Evolutionary conservation across 2,329 filamentous ascomycete species (phyloP), one percentile per base, ranked within the genome.

Genomic region (Gnomoniopsis sp.): DNA sequence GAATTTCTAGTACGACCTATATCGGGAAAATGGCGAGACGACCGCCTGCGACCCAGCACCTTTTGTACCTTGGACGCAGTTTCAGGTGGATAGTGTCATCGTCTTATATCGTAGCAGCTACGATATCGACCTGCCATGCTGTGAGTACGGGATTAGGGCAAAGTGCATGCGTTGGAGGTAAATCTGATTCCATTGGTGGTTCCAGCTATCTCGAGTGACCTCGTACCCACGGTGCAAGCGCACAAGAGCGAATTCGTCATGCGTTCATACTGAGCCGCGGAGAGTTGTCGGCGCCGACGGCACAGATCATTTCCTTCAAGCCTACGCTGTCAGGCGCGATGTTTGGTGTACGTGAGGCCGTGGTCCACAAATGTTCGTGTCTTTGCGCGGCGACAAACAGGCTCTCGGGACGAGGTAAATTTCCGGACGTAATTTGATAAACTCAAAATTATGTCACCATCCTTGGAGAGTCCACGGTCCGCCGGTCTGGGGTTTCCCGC

Each of bases 151-250:
- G 49, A 51, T 7, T 19, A 30, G 17, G 6, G 19, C n/a, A n/a
- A 11, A 14, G 50, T 4, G 7, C 36, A 19, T 26, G 14, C 15
- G 26, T 10, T 23, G 7, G 6, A 11, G 21, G 15, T 1, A 19
- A 53, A 34, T 30, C 33, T 47, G 38, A 22, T 53, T 23, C 33
- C 51, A 53, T 53, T 47, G 44, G 26, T 53, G 23, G 30, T 53
- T 34, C 41, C 41, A 53, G 26, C n/a, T 41, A 53, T 15, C 30
- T 30, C 33, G 14, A 43, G 51, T 47, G n/a, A n/a, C 38, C 33
- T 22, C n/a, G 15, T 34, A 53, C 23, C 41, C 2, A 12, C 8
- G 36, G 17, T 15, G 36, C 12, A 41, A 41, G 36, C 36, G 36
- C 8, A 15, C 17, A 41, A 41, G 14, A 4, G 36, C 14, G 6